Percentiles rank a stretch among this genome's conserved stretches.
Conservation (phyloP, 805 yeast species). For the Metschnikowia cerradonensis region DNA sequence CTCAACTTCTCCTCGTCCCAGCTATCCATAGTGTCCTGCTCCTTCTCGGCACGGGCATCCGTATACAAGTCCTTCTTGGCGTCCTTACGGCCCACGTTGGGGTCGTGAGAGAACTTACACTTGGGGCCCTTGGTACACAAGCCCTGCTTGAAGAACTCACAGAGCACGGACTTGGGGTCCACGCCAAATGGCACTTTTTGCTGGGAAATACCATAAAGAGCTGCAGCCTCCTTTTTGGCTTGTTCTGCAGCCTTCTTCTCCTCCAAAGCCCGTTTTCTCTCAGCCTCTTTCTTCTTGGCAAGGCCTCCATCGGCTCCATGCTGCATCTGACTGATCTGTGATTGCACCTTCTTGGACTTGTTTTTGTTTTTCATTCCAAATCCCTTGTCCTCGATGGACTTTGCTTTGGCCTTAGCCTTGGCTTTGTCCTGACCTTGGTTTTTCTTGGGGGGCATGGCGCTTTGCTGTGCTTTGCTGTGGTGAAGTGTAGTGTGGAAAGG, state of each 20-base stretch:
- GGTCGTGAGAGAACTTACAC: conserved; percentile 93
- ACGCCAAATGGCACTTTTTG: conserved; percentile 96
- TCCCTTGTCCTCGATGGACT: conserved; percentile 77
- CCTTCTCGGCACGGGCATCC: conserved; percentile 73
- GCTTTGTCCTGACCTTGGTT: conserved; percentile 52
- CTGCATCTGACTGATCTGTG: conserved; percentile 46
- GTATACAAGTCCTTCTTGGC: conserved; percentile 89
- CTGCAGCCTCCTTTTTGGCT: conserved; percentile 84
- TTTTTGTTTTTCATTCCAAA: conserved; percentile 96
- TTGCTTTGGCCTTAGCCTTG: conserved; percentile 61
- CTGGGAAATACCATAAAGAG: conserved; percentile 62
- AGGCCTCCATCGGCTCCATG: conserved; percentile 45
- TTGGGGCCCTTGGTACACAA: conserved; percentile 82
- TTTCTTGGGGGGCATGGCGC: conserved; percentile 73
- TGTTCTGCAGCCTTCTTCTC: conserved; percentile 89
- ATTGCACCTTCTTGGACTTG: conserved; percentile 82
- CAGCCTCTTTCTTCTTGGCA: conserved; percentile 72
- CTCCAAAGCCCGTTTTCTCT: conserved; percentile 58
- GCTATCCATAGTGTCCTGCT: conserved; percentile 84
- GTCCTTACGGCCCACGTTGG: conserved; percentile 79
- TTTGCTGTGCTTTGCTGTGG: conserved; percentile 7
- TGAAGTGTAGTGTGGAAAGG: neutral
- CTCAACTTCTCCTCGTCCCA: conserved; percentile 98
- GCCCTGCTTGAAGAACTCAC: conserved; percentile 80
- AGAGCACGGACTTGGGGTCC: conserved; percentile 90